A percentile compares a stretch with the other conserved stretches of the same genome.
Conservation (phyloP, 257 asterid species). For the Orobanche coerulescens region DNA sequence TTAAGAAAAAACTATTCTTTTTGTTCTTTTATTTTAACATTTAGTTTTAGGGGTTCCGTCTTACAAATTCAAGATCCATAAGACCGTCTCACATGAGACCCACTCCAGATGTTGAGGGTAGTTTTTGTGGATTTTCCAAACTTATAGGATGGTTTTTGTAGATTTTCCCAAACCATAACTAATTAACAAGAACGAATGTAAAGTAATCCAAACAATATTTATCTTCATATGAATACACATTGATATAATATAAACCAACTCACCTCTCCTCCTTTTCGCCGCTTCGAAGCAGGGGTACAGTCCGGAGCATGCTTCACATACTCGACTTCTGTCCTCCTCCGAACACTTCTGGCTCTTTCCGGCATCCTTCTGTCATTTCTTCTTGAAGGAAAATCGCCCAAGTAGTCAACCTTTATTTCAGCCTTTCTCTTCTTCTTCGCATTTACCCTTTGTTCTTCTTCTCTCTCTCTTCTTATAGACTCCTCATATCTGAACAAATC, state of each 20-base stretch:
- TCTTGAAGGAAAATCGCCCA: conserved; percentile 57
- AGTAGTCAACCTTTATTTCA: conserved; percentile 55
- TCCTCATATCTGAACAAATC: conserved; percentile 63
- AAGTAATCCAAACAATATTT: background rate
- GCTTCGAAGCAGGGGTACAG: conserved; percentile 58
- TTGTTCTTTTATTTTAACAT: too few species aligned
- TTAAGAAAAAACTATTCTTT: too few species aligned
- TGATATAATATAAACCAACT: conserved; percentile 17
- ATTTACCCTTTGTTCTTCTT: conserved; percentile 80
- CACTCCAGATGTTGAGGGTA: too few species aligned
- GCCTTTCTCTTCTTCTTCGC: conserved; percentile 71
- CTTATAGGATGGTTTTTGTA: background rate
- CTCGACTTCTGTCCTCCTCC: conserved; percentile 53
- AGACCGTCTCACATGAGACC: too few species aligned
- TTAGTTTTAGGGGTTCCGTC: too few species aligned
- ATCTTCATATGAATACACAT: background rate
- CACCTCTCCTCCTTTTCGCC: conserved; percentile 96
- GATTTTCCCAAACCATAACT: background rate
- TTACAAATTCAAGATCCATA: too few species aligned
- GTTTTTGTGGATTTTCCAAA: background rate
- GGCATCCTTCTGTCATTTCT: conserved; percentile 67
- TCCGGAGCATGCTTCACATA: conserved; percentile 41
- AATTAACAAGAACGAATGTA: background rate
- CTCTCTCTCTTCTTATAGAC: conserved; percentile 74
- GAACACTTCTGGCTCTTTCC: conserved; percentile 54